Evolutionary conservation across 2,329 filamentous ascomycete genomes (phyloP), one percentile per base, ranked within the genome.

Genomic region (Nannizziopsis barbatae): DNA sequence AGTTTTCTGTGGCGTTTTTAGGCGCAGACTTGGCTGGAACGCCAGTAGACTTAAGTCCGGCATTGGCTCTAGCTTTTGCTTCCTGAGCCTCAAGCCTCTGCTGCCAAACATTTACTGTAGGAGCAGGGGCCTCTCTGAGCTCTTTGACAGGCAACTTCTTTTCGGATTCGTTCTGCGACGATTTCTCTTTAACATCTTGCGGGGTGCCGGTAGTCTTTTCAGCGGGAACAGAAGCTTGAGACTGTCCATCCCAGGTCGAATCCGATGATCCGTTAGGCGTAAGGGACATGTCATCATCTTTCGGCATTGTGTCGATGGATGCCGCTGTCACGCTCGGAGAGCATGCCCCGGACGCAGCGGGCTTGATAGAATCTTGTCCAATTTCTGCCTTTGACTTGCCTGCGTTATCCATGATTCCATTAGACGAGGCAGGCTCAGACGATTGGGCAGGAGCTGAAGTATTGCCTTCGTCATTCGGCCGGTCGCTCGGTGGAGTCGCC

Each of bases 41-140:
- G 5, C 63, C 62, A 57, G 54, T 45, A n/a, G 58, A 50, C 51
- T 63, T 64, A 14, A 61, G 52, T 6, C 57, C 51, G 36, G 56
- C 57, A 42, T 52, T 58, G 6, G 65, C 63, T 58, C 73, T 75
- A 44, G 61, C 57, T 61, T 74, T 75, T 35, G 72, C 68, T n/a
- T 74, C 66, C 52, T 74, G 70, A 57, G 80, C 80, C 59, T 87
- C 82, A 57, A 76, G 82, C 49, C 89, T 79, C 66, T 89, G 80
- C 53, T 81, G 77, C 90, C 92, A 98, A 53, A 89, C 72, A 64
- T 98, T 98, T 50, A 95, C 84, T 1, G 79, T 66, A 0, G 92
- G 92, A 38, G 85, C 74, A 27, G 87, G 84, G 14, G 90, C 90
- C 52, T 92, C 86, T 41, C 83, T 82, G 37, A 95, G 72, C 58